Base-by-base conservation (phyloP, 139 green algal species). In the Haematococcus sp. region DNA sequence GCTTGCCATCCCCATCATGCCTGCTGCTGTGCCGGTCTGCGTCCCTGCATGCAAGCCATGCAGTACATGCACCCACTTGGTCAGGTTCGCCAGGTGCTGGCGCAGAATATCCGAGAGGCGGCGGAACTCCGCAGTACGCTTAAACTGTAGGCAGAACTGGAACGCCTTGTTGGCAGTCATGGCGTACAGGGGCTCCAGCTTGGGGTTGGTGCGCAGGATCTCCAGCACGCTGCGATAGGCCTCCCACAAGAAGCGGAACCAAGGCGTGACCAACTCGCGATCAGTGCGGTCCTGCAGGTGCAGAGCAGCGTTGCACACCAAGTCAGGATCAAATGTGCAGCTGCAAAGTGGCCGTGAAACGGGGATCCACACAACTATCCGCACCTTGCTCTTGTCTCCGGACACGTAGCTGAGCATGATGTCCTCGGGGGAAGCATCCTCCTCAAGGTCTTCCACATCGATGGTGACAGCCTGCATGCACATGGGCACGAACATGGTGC, bases 161-260 rank as follows among this genome's bases (percentile, higher is more conserved):
- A 96, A 95, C 0, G 91, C 89, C 71, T 81, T 81, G 54, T 80
- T 84, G 34, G 92, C 91, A 28, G 80, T 94, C 88, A 95, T 94
- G 27, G 93, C 91, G 78, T 98, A 99, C 67, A 99, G 89, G 15
- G 85, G 72, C 85, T 99, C 95, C 66, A 99, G 91, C 75, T 97
- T 94, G 64, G 88, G 91, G 85, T 99, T 98, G 88, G 97, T 98
- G 66, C 93, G 89, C 83, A 99, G 87, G 61, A 98, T 96, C 78
- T 99, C 96, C 71, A 99, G 88, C 54, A 94, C 84, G 51, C 84
- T 96, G 67, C 95, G 85, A 88, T 99, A 98, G 11, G 91, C 92
- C 86, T 99, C 96, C 96, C 96, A 99, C 77, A 99, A 84, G 76
- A 99, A 99, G 79, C 97, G 97, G 89, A 99, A 99, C 96, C 96